Evolutionary conservation across 2,329 filamentous ascomycete genomes (phyloP), one percentile per base, ranked within the genome.

Genomic region (Cladophialophora bantiana): DNA sequence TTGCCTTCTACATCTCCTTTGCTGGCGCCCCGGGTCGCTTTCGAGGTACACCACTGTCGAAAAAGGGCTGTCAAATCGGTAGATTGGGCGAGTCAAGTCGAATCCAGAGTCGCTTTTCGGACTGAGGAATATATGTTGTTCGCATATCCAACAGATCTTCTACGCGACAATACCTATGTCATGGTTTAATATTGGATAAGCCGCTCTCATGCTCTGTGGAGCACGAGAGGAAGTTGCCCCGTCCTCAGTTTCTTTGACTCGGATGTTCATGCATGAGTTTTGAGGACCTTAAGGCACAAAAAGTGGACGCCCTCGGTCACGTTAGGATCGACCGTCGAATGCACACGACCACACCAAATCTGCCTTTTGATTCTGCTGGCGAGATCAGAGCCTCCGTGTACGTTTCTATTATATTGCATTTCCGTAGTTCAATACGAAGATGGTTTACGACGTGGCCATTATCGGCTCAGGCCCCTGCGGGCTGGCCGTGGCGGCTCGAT

Each of bases 401-500:
- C 2, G 9, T 2, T 50, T 50, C 10, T 26, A 18, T 10, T 18
- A 50, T 10, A 50, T 50, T 50, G 42, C 7, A 13, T 31, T 26
- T 13, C 3, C 2, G 13, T 18, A 26, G 45, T 18, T 10, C 45
- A 50, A n/a, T 38, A 1, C 9, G 42, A 59, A 35, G 65, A 73
- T 72, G 71, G 55, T 69, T 13, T 70, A 70, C 77, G 90, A 93
- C 74, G 86, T 93, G 7, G 78, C 92, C 65, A 90, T 93, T 74
- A 80, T 94, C 48, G 91, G 91, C 7, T 90, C 88, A 6, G 91
- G 92, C 0, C 90, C 91, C 3, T 90, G 88, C 70, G 90, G 91
- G 4, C 86, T 94, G 3, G 90, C 90, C 4, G 86, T 90, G 5
- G 90, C 92, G 7, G 88, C 90, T 1, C 85, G 91, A 3, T 83